These are phyloP conservation scores for Aspergillaceae sp. DNA, from an alignment of 2,329 filamentous ascomycete species.

Conservation along the genomic window DNA sequence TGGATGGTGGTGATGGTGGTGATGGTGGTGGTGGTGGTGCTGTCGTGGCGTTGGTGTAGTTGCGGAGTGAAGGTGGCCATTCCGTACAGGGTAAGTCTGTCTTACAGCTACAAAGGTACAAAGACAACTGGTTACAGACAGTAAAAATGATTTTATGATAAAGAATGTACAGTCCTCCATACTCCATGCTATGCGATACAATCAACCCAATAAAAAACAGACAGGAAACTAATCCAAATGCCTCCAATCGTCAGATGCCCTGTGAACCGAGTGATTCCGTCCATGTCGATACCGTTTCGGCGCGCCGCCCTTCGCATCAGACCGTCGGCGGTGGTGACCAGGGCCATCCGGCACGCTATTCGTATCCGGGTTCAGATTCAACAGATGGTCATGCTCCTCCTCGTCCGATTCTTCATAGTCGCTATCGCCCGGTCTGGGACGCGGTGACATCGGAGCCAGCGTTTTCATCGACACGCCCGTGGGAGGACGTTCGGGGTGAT, in stretches of 20 bases:
- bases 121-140: too few relatives aligned
- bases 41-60: too few relatives aligned
- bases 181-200: neutral
- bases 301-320: neutral
- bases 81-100: too few relatives aligned
- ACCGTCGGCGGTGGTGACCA: neutral
- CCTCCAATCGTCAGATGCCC: constrained; percentile 30
- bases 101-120: too few relatives aligned
- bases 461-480: constrained; percentile 39
- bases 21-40: neutral
- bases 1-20: neutral
- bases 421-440: constrained; percentile 26
- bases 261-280: constrained; percentile 2
- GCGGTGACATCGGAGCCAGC: constrained; percentile 31
- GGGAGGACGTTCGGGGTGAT: constrained; percentile 24
- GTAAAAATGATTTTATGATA: too few relatives aligned
- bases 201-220: neutral
- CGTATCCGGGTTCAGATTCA: neutral
- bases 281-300: neutral
- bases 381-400: constrained; percentile 7
- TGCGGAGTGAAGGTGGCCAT: too few relatives aligned
- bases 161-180: neutral
- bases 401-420: constrained; percentile 25
- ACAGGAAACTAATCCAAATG: constrained; percentile 10
- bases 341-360: neutral